phyloP scores from a whole-genome alignment of 192 early-diverging fungal species.

The Coemansia sp. region DNA sequence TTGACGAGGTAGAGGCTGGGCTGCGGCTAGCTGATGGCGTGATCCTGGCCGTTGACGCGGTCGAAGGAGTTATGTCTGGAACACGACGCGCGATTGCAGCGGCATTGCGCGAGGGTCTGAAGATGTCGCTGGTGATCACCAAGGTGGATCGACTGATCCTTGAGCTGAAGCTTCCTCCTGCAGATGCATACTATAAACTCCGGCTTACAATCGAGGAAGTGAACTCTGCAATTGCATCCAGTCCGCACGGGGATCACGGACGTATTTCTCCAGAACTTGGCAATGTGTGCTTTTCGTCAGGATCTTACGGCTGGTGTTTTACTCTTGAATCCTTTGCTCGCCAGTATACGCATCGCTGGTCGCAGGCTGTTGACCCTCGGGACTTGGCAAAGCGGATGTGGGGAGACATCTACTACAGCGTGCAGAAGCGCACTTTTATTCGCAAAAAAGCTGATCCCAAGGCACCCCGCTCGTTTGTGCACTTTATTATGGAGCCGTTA shows the following conservation, averaged over 20 bases:
- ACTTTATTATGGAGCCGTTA: conserved; percentile 93
- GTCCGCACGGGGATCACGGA: conserved; percentile 19
- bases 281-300: conserved; percentile 94
- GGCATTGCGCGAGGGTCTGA: conserved; percentile 73
- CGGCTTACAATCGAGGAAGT: conserved; percentile 96
- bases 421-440: conserved; percentile 75
- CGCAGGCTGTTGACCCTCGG: conserved; percentile 55
- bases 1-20: conserved; percentile 88
- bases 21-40: conserved; percentile 87
- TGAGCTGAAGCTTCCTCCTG: conserved; percentile 94
- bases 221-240: conserved; percentile 70
- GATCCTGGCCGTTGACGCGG: conserved; percentile 89
- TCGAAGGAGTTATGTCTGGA: conserved; percentile 96
- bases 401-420: conserved; percentile 94
- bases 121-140: conserved; percentile 89
- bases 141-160: conserved; percentile 98
- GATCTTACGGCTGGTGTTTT: conserved; percentile 91
- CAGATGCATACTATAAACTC: conserved; percentile 95
- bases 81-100: conserved; percentile 86
- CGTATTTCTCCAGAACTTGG: conserved; percentile 90
- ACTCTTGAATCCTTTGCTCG: conserved; percentile 88
- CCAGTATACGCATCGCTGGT: conserved; percentile 81
- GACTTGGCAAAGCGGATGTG: conserved; percentile 91
- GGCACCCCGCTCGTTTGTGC: conserved; percentile 81
- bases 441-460: conserved; percentile 59